These are phyloP conservation scores for Rhynchospora pubera DNA, from an alignment of 176 grass and related monocot genomes.

Conservation along the genomic window DNA sequence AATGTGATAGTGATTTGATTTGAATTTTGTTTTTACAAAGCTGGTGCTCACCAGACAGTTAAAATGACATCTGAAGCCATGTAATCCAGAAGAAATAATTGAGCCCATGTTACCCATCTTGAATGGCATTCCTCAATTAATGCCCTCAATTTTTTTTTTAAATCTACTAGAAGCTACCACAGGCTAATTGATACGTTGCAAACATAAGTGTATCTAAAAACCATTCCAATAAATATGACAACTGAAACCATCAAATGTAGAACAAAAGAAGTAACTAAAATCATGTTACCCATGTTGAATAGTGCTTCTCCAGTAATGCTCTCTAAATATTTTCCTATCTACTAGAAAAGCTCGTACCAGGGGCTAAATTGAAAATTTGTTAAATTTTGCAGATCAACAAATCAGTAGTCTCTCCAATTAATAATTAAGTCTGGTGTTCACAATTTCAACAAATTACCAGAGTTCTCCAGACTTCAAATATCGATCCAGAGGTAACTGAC, in stretches of 20 bases:
- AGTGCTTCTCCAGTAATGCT: not conserved
- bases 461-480: conserved; percentile 4
- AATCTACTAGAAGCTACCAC: conserved; percentile 1
- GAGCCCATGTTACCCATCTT: not conserved
- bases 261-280: not conserved
- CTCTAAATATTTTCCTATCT: not conserved
- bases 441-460: conserved; percentile 12
- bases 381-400: not conserved
- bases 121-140: not conserved
- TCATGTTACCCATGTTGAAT: not conserved
- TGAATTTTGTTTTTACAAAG: not conserved
- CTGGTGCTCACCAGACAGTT: not conserved
- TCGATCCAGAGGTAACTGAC: not conserved
- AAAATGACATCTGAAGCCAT: not conserved
- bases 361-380: not conserved
- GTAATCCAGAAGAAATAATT: not conserved
- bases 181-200: not conserved
- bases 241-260: not conserved
- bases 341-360: not conserved
- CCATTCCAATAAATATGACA: not conserved
- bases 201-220: not conserved
- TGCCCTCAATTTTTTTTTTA: not conserved
- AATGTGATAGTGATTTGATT: not conserved
- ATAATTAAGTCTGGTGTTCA: not conserved
- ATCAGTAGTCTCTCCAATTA: not conserved